Evolutionary conservation across 495 filamentous ascomycete genomes (phyloP), one percentile per base, ranked within the genome.

Genomic region (Trichoderma gamsii): DNA sequence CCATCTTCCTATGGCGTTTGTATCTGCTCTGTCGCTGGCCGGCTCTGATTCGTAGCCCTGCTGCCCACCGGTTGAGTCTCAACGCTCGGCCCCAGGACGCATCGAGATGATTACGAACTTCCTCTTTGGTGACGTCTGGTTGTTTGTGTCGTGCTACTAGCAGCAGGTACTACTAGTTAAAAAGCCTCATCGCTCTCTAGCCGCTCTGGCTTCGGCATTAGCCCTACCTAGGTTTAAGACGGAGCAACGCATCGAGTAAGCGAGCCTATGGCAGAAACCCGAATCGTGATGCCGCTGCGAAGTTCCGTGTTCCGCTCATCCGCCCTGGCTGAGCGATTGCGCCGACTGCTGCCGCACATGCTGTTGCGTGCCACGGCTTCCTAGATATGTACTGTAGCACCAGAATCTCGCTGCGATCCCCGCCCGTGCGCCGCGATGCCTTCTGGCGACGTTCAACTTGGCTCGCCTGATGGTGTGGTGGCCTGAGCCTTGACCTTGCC

Each of bases 361-460:
- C 35, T 38, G 8, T 38, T 38, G 0, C 35, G 35, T 38, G 35
- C 7, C 8, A 38, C 35, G 35, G 35, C 35, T 5, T 38, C n/a
- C n/a, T n/a, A n/a, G n/a, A n/a, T n/a, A 6, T 38, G 35, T 38
- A 6, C 5, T 38, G 35, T 9, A 29, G 29, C 29, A 29, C 29
- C 4, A 29, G 1, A 29, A 29, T 29, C 4, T 29, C 29, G 29
- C 8, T 38, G 35, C 35, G 35, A 38, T 56, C 21, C 51, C 51
- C 51, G 51, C 51, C n/a, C 51, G 35, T 25, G 51, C 27, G 21
- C 56, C 56, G 16, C 32, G 12, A 52, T 32, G 11, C 56, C 56
- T 32, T 61, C 56, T 61, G 56, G 27, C 56, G 56, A 61, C 56
- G 56, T 61, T 32, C 56, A 61, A 61, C 56, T 61, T 61, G 51